Base-by-base conservation (phyloP, 352 stramenopile genomes). In the Poterioochromonas sp. region DNA sequence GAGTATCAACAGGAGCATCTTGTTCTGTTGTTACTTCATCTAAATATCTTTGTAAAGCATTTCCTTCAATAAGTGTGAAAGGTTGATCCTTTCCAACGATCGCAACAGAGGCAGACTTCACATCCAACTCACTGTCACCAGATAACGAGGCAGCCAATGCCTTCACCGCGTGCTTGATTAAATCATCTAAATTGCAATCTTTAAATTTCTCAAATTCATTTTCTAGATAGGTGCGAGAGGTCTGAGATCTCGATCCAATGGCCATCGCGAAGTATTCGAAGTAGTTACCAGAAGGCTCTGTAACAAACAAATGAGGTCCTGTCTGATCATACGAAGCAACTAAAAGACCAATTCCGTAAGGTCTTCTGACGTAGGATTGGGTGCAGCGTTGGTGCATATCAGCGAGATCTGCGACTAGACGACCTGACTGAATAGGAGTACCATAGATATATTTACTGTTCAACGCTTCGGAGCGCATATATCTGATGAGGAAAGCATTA, bases 371-470 rank as follows among this genome's bases (percentile, higher is more conserved):
- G 87, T 98, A 99, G 49, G 92, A 98, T 88, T 99, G 96, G 60
- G 96, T 99, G 78, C 94, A 98, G 64, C 96, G 88, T 84, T 99
- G 95, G 83, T 98, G 95, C 85, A 97, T 97, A 87, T 99, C 96
- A 5, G 96, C 95, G 22, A 99, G 84, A 83, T 99, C 93, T 73
- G 88, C 91, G 37, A 98, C 94, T 64, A 99, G 85, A 12, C 93
- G 88, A 51, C 92, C 91, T 12, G 94, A 91, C 26, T 94, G 93
- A 79, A 98, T 95, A 78, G 87, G 85, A 78, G 92, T 95, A 70
- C 94, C 94, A 84, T 98, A 99, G 49, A 98, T 91, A 83, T 98
- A 99, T 87, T 98, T 98, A 89, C 99, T 93, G 86, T 99, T 98
- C 73, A 99, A 85, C 81, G 93, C 97, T 86, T 99, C 96, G 70